Conservation (phyloP, 2,329 filamentous ascomycete species). For the Epichloe brachyelytri region DNA sequence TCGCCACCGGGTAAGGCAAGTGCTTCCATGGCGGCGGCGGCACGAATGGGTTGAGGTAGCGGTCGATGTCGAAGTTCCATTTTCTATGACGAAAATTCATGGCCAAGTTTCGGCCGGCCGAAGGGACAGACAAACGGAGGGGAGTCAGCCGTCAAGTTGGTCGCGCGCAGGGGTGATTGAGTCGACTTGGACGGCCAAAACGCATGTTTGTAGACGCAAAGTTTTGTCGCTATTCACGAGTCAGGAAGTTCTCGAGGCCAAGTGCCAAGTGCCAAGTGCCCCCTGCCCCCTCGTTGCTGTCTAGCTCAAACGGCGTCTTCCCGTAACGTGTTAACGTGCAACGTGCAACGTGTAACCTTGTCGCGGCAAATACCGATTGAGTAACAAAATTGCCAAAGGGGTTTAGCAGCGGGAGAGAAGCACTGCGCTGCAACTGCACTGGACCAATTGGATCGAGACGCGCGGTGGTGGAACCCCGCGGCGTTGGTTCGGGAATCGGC, state of each 20-base stretch:
- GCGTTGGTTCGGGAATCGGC: conserved; percentile 5
- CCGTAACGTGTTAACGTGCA: no score
- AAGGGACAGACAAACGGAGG: neutral
- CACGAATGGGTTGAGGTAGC: conserved; percentile 57
- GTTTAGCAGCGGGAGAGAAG: no score
- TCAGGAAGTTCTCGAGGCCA: neutral
- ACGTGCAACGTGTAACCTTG: neutral
- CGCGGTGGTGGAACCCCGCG: neutral
- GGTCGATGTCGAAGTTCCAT: conserved; percentile 63
- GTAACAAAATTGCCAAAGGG: conserved; percentile 14
- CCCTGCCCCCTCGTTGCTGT: neutral
- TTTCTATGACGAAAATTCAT: conserved; percentile 9
- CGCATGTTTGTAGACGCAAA: neutral
- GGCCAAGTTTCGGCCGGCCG: neutral
- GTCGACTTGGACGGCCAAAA: neutral
- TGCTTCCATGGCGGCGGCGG: conserved; percentile 50
- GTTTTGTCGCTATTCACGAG: neutral
- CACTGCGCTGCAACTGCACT: no score
- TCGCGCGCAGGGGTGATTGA: neutral
- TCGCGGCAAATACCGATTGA: conserved; percentile 7
- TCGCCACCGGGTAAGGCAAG: conserved; percentile 52
- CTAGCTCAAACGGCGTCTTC: neutral
- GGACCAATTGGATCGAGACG: no score
- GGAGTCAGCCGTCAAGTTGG: no score
- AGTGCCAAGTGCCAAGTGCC: neutral